phyloP scores from a whole-genome alignment of 306 rosid genomes.

The Adenanthera pavonina region DNA sequence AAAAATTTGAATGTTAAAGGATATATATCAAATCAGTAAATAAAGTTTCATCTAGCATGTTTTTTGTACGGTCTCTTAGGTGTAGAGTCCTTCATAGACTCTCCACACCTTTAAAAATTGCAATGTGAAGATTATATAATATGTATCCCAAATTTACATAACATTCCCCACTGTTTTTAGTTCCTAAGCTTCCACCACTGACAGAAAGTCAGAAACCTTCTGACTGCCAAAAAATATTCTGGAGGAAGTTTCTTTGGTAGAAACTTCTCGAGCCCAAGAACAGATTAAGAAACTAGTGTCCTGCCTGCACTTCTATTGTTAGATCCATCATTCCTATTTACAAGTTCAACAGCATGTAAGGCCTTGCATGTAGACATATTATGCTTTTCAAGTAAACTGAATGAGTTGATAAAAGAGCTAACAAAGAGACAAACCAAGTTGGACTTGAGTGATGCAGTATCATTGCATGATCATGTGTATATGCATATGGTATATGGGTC shows the following conservation, averaged over 20 bases:
- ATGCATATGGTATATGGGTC: conserved; percentile 75
- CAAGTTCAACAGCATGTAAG: conserved; percentile 23
- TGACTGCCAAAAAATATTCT: neutral
- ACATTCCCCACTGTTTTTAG: conserved; percentile 1
- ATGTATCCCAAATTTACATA: neutral
- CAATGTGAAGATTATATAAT: neutral
- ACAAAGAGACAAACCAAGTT: conserved; percentile 83
- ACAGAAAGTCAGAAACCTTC: neutral
- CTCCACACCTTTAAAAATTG: neutral
- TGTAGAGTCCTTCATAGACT: no score
- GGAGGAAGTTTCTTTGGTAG: neutral
- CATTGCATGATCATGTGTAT: conserved; percentile 72
- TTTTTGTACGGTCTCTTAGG: no score
- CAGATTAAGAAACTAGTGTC: neutral
- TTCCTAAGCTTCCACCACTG: neutral
- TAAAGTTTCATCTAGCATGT: neutral
- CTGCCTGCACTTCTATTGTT: neutral
- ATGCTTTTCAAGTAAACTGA: conserved; percentile 15
- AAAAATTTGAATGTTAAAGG: neutral
- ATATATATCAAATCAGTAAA: neutral
- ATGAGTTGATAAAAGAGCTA: conserved; percentile 46
- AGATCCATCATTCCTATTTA: conserved; percentile 16
- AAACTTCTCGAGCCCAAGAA: conserved; percentile 5
- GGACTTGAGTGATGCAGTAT: conserved; percentile 54
- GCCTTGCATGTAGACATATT: neutral